Evolutionary conservation across 805 yeast genomes (phyloP).

Genomic region (Myxozyma geophila): DNA sequence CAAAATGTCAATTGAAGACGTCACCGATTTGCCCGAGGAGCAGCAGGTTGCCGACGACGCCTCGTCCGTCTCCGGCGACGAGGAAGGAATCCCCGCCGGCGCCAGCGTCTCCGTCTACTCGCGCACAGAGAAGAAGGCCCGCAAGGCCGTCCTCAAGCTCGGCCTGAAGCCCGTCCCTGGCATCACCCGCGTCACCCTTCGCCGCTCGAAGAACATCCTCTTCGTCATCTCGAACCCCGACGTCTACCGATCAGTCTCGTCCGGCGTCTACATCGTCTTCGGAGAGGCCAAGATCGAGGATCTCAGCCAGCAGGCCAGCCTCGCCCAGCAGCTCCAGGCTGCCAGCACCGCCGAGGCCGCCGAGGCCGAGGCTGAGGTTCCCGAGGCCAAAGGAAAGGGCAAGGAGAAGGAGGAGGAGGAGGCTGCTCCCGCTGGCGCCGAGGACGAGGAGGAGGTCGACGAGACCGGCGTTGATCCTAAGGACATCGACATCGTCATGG

Average conservation of each 20-base stretch:
- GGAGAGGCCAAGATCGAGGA: constrained; percentile 98
- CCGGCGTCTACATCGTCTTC: constrained; percentile 92
- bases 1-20: constrained; percentile 36
- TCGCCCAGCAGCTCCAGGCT: constrained; percentile 61
- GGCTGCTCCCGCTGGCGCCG: constrained; percentile 55
- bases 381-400: constrained; percentile 40
- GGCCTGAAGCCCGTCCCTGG: constrained; percentile 90
- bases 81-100: constrained; percentile 72
- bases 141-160: constrained; percentile 83
- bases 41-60: constrained; percentile 32
- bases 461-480: constrained; percentile 80
- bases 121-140: constrained; percentile 95
- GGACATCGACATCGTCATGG: constrained; percentile 83
- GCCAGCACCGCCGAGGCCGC: constrained; percentile 48
- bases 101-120: constrained; percentile 79
- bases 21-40: constrained; percentile 30
- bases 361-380: constrained; percentile 41
- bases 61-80: constrained; percentile 37
- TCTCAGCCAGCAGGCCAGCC: constrained; percentile 82
- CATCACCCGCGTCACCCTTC: constrained; percentile 93
- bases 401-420: constrained; percentile 59
- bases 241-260: constrained; percentile 87
- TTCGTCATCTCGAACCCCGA: constrained; percentile 93
- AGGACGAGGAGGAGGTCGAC: constrained; percentile 76
- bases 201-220: constrained; percentile 80